Percentiles rank a stretch among this genome's conserved stretches.
Evolutionary conservation across 169 alveolate genomes (phyloP).

Genomic region (Cryptosporidium parvum): DNA sequence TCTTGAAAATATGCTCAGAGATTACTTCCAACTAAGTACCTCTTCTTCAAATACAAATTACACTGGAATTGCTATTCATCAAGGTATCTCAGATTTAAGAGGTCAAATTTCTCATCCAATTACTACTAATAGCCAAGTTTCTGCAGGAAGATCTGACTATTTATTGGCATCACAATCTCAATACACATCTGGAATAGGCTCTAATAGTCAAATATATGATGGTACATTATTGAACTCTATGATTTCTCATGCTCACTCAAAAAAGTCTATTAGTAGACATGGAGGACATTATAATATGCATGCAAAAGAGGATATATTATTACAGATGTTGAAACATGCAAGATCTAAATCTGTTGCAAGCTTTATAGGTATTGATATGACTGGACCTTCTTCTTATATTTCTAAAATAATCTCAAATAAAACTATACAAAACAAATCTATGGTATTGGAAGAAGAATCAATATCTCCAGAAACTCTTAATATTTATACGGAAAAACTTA

Average conservation of each 20-base stretch:
- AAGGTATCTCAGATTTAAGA: neutral
- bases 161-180: neutral
- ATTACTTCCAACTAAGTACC: neutral
- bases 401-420: slow-evolving; percentile 19
- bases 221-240: neutral
- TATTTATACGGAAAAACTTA: slow-evolving; percentile 9
- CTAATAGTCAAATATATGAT: neutral
- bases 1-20: slow-evolving; percentile 28
- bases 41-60: neutral
- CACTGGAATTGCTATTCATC: neutral
- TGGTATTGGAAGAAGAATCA: slow-evolving; percentile 21
- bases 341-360: slow-evolving; percentile 1
- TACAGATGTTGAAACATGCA: slow-evolving; percentile 58
- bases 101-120: neutral
- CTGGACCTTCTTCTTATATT: slow-evolving; percentile 37
- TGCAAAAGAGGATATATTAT: slow-evolving; percentile 44
- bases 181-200: neutral
- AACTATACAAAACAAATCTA: neutral
- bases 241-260: slow-evolving; percentile 21
- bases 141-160: slow-evolving; percentile 16
- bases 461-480: neutral
- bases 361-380: slow-evolving; percentile 31
- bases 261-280: slow-evolving; percentile 55
- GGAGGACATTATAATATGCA: slow-evolving; percentile 75
- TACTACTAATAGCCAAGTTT: neutral